Evolutionary conservation across 179 eudicot genomes (phyloP).

Genomic region (Camellia oleifera): DNA sequence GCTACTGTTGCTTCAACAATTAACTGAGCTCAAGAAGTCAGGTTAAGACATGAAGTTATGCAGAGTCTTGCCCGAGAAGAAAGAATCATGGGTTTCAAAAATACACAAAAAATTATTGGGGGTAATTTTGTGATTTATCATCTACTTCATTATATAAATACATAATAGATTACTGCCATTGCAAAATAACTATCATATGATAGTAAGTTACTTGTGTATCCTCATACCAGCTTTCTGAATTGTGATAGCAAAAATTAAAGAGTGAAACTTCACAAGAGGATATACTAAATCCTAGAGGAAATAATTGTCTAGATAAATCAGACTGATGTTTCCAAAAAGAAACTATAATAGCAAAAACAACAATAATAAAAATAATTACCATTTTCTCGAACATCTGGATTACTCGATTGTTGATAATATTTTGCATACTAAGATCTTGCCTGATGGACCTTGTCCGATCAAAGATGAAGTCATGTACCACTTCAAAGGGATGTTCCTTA

Average conservation of each 20-base stretch:
- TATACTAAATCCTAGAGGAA: neutral
- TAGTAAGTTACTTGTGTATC: neutral
- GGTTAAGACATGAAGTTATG: neutral
- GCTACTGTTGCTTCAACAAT: neutral
- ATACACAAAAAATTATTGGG: neutral
- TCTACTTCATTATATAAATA: neutral
- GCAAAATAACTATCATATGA: too few species aligned
- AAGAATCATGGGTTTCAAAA: neutral
- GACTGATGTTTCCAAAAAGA: neutral
- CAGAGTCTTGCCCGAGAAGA: neutral
- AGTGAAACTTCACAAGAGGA: neutral
- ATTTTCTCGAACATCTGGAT: conserved; percentile 81
- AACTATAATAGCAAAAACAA: neutral
- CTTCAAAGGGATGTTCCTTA: conserved; percentile 67
- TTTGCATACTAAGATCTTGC: conserved; percentile 96
- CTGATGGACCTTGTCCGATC: conserved; percentile 94
- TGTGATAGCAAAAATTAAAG: neutral
- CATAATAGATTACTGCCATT: neutral
- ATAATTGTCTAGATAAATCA: neutral
- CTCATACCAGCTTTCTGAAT: neutral
- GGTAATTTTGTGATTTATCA: neutral
- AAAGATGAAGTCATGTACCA: conserved; percentile 84
- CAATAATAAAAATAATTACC: conserved; percentile 38
- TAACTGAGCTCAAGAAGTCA: neutral
- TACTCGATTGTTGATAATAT: conserved; percentile 46